Evolutionary conservation across 2,329 filamentous ascomycete genomes (phyloP), one percentile per base, ranked within the genome.

Genomic region (Zymoseptoria passerinii): DNA sequence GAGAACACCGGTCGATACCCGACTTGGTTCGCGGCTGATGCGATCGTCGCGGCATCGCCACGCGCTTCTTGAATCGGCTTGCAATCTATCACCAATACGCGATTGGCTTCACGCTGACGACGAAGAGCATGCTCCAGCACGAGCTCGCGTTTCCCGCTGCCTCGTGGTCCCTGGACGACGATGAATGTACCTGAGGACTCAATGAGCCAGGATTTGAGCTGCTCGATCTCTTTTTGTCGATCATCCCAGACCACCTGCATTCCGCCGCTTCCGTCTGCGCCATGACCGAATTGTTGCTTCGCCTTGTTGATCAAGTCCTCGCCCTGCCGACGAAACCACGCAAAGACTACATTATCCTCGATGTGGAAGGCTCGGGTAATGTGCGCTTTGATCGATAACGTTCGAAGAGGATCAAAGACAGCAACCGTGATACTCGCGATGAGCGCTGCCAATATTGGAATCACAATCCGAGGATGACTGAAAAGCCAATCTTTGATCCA

Each of bases 1-100:
- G 90, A 95, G 72, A 99, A 99, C 0, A 99, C 85, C 0, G 94
- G 94, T 8, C 89, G 81, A 71, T 96, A 97, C 8, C 94, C 92
- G 53, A 97, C 92, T 63, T 92, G 84, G 1, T 79, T 76, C 0
- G 92, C 94, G 5, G 94, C 85, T 48, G 87, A 85, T 60, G 84
- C 84, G 67, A 99, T 96, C 0, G 89, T 96, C 2, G 86, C 84
- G 7, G 86, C 86, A 69, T 99, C 94, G 4, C 94, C 92, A 56
- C 89, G 84, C 1, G 92, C 91, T 73, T 97, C 92, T 59, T 92
- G 87, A 9, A 97, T 89, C 1, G 89, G 88, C 71, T 95, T 96
- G 77, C 92, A 97, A 74, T 99, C 94, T 50, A 97, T 83, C 3
- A 95, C 78, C 2, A 97, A 77, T 52, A 92, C 90, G 63, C 95